Conservation (phyloP, 2,329 filamentous ascomycete genomes). For the Pestalotiopsis sp. region DNA sequence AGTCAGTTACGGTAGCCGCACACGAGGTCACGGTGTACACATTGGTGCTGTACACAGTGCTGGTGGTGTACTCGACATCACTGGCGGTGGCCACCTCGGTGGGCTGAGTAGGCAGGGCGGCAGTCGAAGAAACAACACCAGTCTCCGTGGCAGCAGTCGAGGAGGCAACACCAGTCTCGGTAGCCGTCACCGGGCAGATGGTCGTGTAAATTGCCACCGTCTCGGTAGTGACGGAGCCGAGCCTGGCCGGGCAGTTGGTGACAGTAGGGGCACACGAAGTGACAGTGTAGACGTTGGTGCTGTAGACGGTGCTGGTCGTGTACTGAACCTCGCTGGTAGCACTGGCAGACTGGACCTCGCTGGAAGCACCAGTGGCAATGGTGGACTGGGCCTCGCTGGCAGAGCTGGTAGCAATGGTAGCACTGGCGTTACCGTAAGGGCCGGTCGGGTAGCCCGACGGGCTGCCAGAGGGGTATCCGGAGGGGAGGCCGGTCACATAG, state of each 20-base stretch:
- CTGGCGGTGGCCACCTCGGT: not conserved
- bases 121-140: not conserved
- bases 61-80: constrained; percentile 15
- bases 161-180: not conserved
- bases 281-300: constrained; percentile 36
- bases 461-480: not conserved
- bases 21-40: constrained; percentile 36
- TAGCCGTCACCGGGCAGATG: constrained; percentile 43
- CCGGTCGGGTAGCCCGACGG: not conserved
- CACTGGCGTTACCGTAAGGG: not conserved
- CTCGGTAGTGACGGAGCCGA: constrained; percentile 45
- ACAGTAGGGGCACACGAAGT: constrained; percentile 35
- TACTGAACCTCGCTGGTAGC: not conserved
- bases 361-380: constrained; percentile 20
- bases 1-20: constrained; percentile 36
- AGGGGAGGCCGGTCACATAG: not conserved
- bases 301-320: constrained; percentile 30
- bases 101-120: not conserved
- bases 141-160: not conserved
- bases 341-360: not conserved
- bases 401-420: not conserved
- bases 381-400: constrained; percentile 1
- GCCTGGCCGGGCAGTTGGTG: constrained; percentile 37
- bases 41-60: constrained; percentile 35
- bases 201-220: constrained; percentile 48